Conservation (phyloP, 352 stramenopile species). For the Phytophthora vignae region DNA sequence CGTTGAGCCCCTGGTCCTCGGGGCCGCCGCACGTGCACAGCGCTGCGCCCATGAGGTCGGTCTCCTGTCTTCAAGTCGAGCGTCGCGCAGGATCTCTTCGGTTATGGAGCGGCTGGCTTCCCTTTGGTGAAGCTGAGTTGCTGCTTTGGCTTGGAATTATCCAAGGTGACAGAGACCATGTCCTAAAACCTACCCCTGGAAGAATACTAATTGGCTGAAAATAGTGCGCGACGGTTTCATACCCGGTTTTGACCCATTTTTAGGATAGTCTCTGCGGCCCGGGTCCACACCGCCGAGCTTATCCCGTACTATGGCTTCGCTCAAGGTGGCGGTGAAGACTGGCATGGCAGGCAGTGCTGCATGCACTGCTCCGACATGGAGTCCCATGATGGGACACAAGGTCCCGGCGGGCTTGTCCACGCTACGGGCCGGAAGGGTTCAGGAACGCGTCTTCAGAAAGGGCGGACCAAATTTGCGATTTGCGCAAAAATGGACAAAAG, state of each 20-base stretch:
- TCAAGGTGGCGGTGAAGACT: too few species aligned
- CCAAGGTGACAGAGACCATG: neutral
- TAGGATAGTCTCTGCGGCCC: neutral
- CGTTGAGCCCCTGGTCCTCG: conserved; percentile 51
- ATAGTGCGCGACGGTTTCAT: neutral
- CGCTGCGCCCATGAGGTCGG: conserved; percentile 51
- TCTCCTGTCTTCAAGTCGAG: neutral
- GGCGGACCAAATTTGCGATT: conserved; percentile 31
- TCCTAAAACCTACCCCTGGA: neutral
- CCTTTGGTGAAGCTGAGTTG: conserved; percentile 1
- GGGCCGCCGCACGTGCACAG: conserved; percentile 59
- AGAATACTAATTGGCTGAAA: neutral
- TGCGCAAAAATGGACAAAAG: conserved; percentile 24
- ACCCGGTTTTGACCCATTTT: neutral
- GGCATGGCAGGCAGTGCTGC: neutral
- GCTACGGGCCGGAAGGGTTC: conserved; percentile 27
- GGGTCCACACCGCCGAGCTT: neutral
- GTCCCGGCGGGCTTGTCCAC: conserved; percentile 5
- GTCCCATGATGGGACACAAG: neutral
- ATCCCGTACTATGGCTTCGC: neutral
- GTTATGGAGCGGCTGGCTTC: conserved; percentile 17
- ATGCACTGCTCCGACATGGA: neutral
- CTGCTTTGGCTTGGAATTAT: conserved; percentile 6
- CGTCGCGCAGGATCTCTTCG: conserved; percentile 31
- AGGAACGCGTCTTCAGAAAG: conserved; percentile 29